Percentiles rank a stretch among this genome's conserved stretches.
Evolutionary conservation across 192 early-diverging fungal genomes (phyloP).

Genomic region (Funneliformis geosporum): DNA sequence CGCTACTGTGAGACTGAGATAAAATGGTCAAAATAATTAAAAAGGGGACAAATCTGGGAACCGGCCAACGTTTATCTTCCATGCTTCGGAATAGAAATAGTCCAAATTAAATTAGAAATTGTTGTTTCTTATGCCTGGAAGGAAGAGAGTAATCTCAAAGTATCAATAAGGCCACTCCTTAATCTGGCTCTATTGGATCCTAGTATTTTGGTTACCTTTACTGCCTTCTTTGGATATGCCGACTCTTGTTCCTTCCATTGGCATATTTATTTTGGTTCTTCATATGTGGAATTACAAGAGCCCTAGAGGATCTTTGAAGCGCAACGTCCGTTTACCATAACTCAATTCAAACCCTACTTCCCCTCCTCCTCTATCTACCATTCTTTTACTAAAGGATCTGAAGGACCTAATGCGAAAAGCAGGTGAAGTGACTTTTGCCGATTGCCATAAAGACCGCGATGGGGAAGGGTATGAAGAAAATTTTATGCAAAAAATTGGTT

Average conservation of each 20-base stretch:
- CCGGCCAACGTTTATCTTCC: background rate
- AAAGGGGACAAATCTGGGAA: background rate
- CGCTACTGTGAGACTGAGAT: background rate
- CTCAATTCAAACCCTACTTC: constrained; percentile 28
- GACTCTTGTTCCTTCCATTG: constrained; percentile 40
- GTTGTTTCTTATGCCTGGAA: constrained; percentile 24
- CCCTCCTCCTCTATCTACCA: constrained; percentile 25
- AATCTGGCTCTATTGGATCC: constrained; percentile 7
- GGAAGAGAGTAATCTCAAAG: constrained; percentile 20
- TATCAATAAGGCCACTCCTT: constrained; percentile 16
- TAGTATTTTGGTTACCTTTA: constrained; percentile 23
- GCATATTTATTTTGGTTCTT: constrained; percentile 42
- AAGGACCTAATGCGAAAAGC: constrained; percentile 95
- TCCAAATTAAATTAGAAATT: background rate
- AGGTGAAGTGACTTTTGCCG: constrained; percentile 92
- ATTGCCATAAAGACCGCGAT: constrained; percentile 78
- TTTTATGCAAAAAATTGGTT: too few species aligned
- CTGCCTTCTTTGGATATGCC: constrained; percentile 39
- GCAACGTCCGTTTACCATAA: constrained; percentile 33
- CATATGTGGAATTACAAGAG: constrained; percentile 41
- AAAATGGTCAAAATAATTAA: background rate
- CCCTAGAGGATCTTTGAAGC: constrained; percentile 21
- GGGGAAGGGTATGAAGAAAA: constrained; percentile 80
- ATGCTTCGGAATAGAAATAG: background rate
- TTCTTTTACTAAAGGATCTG: constrained; percentile 75